Evolutionary conservation across 2,329 filamentous ascomycete species (phyloP).

Genomic region (Sphaerostilbella broomeana): DNA sequence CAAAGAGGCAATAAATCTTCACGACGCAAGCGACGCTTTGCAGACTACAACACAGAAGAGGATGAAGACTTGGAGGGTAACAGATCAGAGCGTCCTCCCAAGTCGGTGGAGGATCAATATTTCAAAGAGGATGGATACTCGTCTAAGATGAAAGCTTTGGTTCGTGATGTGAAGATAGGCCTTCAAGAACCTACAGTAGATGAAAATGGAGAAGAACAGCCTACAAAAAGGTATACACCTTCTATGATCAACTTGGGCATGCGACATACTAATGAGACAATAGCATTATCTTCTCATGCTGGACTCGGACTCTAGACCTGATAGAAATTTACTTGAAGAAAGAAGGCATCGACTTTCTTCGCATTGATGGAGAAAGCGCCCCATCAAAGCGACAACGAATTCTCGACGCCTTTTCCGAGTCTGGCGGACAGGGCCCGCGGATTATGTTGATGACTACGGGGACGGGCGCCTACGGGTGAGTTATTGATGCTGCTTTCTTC

Average conservation of each 20-base stretch:
- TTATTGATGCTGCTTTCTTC: neutral
- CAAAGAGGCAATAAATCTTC: neutral
- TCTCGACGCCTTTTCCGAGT: conserved; percentile 31
- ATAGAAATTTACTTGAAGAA: conserved; percentile 25
- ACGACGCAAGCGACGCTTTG: neutral
- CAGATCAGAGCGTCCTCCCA: no score
- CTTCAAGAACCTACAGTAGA: conserved; percentile 11
- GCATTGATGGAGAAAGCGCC: conserved; percentile 39
- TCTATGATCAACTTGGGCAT: conserved; percentile 17
- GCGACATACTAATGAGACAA: neutral
- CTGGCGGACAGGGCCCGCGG: conserved; percentile 14
- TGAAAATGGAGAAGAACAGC: conserved; percentile 21
- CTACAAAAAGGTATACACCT: conserved; percentile 1
- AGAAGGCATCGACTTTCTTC: conserved; percentile 24
- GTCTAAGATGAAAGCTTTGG: conserved; percentile 27
- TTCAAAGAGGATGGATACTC: conserved; percentile 24
- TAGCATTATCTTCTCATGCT: conserved; percentile 42
- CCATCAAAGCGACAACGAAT: conserved; percentile 30
- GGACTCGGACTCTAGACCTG: conserved; percentile 37
- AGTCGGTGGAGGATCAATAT: conserved; percentile 20
- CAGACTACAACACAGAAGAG: no score
- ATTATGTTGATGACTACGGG: conserved; percentile 49
- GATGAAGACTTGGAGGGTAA: no score
- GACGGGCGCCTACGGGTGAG: conserved; percentile 44
- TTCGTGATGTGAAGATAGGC: conserved; percentile 23